Evolutionary conservation across 2,329 filamentous ascomycete genomes (phyloP), one percentile per base, ranked within the genome.

Genomic region (Neonectria sp.): DNA sequence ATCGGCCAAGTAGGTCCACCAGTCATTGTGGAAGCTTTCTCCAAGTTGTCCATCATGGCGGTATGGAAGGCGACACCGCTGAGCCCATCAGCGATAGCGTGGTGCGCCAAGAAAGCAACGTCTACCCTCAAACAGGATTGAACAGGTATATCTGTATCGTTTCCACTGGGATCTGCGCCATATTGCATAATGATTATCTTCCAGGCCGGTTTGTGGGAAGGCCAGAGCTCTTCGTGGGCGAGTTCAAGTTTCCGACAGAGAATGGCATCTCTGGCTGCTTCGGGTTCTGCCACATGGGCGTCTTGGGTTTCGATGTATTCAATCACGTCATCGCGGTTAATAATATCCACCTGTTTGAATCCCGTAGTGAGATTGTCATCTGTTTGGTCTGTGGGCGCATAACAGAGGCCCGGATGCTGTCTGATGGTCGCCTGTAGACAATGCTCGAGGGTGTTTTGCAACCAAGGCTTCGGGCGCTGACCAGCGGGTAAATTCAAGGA

Each of bases 81-180:
- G 15, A 70, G 1, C 2, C 69, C 70, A 29, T 72, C 69, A 0
- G 61, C 62, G 1, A 72, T 55, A 1, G 69, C 67, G 15, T 72
- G 70, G 2, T 72, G 67, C 0, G 64, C 46, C 3, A 68, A 9
- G 37, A 71, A 71, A 11, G 52, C 24, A 9, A 67, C 45, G 2
- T 65, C 43, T 0, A 72, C 5, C 11, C 24, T 72, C 1, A 7
- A 4, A 1, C 11, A 24, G 13, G n/a, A 8, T 12, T 2, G 1
- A 0, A 24, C 11, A 8, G 21, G 21, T 46, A 12, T 24, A 1
- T 0, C 13, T 7, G 8, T n/a, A 31, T 1, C 40, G 7, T 12
- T 40, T 8, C 5, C 27, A 9, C 1, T 2, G 3, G 3, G 2
- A 17, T 25, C 2, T 11, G 21, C 2, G 1, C 33, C 3, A 17